phyloP scores from a whole-genome alignment of 2,329 filamentous ascomycete genomes.

The Penicillium sp. region DNA sequence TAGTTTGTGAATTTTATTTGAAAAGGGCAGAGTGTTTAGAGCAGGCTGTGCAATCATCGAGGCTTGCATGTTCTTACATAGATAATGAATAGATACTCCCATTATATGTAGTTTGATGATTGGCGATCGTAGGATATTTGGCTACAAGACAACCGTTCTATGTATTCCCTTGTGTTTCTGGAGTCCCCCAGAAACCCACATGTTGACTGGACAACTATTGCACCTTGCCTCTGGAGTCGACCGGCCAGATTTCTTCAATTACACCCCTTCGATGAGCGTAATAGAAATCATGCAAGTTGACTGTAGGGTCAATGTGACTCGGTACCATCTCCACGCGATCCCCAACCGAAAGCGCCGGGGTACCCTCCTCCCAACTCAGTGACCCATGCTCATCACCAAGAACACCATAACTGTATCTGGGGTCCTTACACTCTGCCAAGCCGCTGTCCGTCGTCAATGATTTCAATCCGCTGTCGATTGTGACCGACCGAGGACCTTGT shows the following conservation, averaged over 20 bases:
- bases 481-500: slow-evolving; percentile 46
- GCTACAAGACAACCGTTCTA: not conserved
- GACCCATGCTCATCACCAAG: slow-evolving; percentile 53
- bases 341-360: slow-evolving; percentile 42
- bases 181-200: not conserved
- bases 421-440: slow-evolving; percentile 48
- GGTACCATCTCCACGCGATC: slow-evolving; percentile 54
- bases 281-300: slow-evolving; percentile 54
- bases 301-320: slow-evolving; percentile 55
- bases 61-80: no score
- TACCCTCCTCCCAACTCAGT: slow-evolving; percentile 46
- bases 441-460: slow-evolving; percentile 54
- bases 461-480: slow-evolving; percentile 53
- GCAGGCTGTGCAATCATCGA: not conserved
- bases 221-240: slow-evolving; percentile 53
- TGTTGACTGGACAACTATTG: slow-evolving; percentile 37
- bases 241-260: slow-evolving; percentile 53
- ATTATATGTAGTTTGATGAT: not conserved
- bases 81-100: not conserved
- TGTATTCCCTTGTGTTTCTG: not conserved
- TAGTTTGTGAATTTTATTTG: not conserved
- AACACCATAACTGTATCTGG: slow-evolving; percentile 45
- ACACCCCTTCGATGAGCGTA: slow-evolving; percentile 50
- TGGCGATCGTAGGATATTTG: no score
- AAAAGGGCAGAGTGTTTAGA: not conserved